phyloP scores from a whole-genome alignment of 371 early-diverging fungal species.

The Mucor ambiguus region DNA sequence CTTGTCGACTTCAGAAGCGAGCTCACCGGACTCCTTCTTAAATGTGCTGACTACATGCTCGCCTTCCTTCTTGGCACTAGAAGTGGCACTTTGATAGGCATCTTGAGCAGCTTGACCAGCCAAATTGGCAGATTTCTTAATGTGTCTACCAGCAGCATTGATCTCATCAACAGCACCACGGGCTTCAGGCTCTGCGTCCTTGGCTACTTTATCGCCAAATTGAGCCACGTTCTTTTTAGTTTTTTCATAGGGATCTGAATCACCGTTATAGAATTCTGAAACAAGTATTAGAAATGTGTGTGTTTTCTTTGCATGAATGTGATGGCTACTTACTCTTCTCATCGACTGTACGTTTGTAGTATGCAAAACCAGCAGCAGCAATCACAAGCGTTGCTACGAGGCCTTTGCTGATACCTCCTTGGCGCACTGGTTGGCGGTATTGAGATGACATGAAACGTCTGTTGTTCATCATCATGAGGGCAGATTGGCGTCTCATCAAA shows the following conservation, averaged over 20 bases:
- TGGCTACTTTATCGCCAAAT: background rate
- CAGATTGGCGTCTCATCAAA: background rate
- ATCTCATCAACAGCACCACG: constrained; percentile 7
- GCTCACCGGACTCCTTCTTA: background rate
- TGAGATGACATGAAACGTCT: constrained; percentile 5
- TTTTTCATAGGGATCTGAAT: constrained; percentile 17
- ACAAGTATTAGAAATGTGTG: background rate
- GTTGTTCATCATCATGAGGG: background rate
- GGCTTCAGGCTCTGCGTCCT: background rate
- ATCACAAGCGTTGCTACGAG: constrained; percentile 11
- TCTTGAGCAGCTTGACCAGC: constrained; percentile 25
- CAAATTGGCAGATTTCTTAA: constrained; percentile 17
- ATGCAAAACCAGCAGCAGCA: constrained; percentile 24
- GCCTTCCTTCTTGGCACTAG: constrained; percentile 10
- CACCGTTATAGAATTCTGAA: constrained; percentile 10
- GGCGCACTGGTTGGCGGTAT: background rate
- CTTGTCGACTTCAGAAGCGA: constrained; percentile 10
- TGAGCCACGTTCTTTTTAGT: constrained; percentile 7
- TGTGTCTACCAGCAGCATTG: background rate
- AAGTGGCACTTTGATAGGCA: constrained; percentile 11
- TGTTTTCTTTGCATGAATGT: background rate
- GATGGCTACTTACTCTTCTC: constrained; percentile 10
- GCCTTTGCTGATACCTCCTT: constrained; percentile 6
- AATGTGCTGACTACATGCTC: background rate
- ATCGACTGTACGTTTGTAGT: constrained; percentile 19